Evolutionary conservation across 805 yeast species (phyloP), one percentile per base, ranked within the genome.

Genomic region (Isabelozyma pseudorhagii): DNA sequence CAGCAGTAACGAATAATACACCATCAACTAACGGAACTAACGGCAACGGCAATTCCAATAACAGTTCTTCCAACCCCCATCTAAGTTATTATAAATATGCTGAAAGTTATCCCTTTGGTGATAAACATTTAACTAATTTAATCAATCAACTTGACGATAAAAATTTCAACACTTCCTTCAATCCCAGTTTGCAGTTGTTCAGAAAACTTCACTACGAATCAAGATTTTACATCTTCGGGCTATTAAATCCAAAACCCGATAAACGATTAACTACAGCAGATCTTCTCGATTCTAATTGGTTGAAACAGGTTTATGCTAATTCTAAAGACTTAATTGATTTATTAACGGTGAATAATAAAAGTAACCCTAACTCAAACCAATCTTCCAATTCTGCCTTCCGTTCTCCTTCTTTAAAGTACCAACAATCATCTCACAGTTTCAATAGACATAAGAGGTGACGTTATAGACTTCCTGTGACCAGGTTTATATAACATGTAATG

Each of bases 191-290:
- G 42, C 46, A 55, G 6, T 49, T 69, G 13, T 71, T 74, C 59
- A 67, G 63, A 47, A 60, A 64, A 39, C 57, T 74, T 28, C 74
- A 71, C 56, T 68, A 71, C 50, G 76, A 71, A 36, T 64, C 76
- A 3, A 55, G 78, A 10, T 50, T 53, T 36, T 62, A 49, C 40
- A 61, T 71, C 29, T 57, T 74, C 31, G 62, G 63, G 14, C 54
- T 73, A 51, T 61, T 74, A 41, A 62, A 72, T 46, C 78, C 78
- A 6, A 51, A 50, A 11, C 61, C 63, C 10, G 42, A 46, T 1
- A 56, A 57, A 40, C 45, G 78, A 43, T 46, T 60, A 15, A 54
- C 59, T 10, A 54, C 66, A 6, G 58, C 55, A n/a, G 64, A 60
- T 38, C 57, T 67, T 14, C 50, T 69, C 27, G 51, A 58, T 11